Evolutionary conservation across 441 rosid genomes (phyloP).

Genomic region (Erysimum pusillum): DNA sequence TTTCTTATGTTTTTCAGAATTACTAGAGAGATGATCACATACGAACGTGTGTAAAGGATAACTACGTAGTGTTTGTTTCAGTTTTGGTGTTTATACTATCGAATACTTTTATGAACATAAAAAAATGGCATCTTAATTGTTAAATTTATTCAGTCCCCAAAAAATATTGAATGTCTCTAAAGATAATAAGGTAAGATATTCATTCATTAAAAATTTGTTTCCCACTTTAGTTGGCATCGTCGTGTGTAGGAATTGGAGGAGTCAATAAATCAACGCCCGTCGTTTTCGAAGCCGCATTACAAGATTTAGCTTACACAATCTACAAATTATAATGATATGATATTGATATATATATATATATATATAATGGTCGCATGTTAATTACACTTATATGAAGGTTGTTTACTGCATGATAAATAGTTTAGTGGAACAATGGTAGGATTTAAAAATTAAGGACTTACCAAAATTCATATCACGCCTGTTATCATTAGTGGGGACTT

Average conservation of each 20-base stretch:
- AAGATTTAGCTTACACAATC: background rate
- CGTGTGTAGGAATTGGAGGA: constrained; percentile 12
- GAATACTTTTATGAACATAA: background rate
- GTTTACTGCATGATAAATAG: constrained; percentile 17
- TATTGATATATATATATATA: background rate
- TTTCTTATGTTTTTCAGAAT: background rate
- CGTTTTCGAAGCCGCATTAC: constrained; percentile 30
- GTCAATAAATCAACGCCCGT: constrained; percentile 24
- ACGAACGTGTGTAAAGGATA: constrained; percentile 8
- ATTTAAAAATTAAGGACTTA: constrained; percentile 21
- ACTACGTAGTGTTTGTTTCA: background rate
- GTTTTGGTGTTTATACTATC: background rate
- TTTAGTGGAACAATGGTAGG: constrained; percentile 24
- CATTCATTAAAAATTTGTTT: background rate
- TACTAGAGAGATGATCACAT: background rate
- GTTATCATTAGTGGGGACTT: constrained; percentile 42
- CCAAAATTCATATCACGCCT: constrained; percentile 40
- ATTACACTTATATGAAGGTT: constrained; percentile 1
- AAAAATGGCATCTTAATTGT: background rate
- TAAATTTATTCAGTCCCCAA: background rate
- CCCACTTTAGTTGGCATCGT: background rate
- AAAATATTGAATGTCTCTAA: background rate
- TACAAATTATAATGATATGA: constrained; percentile 12
- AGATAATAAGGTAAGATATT: background rate
- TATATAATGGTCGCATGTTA: background rate